Evolutionary conservation across 495 filamentous ascomycete genomes (phyloP).

Genomic region (Xylona heveae): DNA sequence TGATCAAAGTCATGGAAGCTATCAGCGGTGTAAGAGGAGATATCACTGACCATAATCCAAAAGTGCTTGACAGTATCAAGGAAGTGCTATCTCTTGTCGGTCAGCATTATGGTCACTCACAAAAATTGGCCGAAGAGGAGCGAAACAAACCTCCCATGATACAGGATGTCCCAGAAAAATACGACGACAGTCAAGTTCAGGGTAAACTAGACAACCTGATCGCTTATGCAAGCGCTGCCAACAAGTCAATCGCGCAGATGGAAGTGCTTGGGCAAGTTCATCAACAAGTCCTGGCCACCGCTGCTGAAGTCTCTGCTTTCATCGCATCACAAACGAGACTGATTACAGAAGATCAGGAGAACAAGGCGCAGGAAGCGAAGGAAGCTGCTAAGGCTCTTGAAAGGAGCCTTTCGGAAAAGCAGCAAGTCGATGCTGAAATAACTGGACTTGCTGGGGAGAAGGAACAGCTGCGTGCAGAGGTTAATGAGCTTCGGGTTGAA

Average conservation of each 20-base stretch:
- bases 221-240: conserved; percentile 21
- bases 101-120: conserved; percentile 59
- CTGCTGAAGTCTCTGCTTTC: conserved; percentile 70
- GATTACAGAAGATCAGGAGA: conserved; percentile 58
- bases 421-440: conserved; percentile 55
- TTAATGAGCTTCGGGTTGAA: conserved; percentile 21
- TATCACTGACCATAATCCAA: conserved; percentile 61
- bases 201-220: conserved; percentile 76
- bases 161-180: conserved; percentile 20
- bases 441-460: conserved; percentile 41
- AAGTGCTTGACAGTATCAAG: conserved; percentile 60
- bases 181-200: conserved; percentile 51
- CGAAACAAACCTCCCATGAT: conserved; percentile 20
- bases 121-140: conserved; percentile 29
- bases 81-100: conserved; percentile 63
- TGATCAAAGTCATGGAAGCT: conserved; percentile 43
- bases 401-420: conserved; percentile 52
- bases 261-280: conserved; percentile 78
- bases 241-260: conserved; percentile 32
- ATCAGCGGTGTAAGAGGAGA: conserved; percentile 58
- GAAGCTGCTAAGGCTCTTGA: conserved; percentile 67
- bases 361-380: conserved; percentile 55
- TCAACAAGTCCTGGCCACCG: conserved; percentile 68
- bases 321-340: conserved; percentile 57
- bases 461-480: conserved; percentile 32